Evolutionary conservation across 306 rosid species (phyloP), one percentile per base, ranked within the genome.

Genomic region (Cicer pinnatifidum): DNA sequence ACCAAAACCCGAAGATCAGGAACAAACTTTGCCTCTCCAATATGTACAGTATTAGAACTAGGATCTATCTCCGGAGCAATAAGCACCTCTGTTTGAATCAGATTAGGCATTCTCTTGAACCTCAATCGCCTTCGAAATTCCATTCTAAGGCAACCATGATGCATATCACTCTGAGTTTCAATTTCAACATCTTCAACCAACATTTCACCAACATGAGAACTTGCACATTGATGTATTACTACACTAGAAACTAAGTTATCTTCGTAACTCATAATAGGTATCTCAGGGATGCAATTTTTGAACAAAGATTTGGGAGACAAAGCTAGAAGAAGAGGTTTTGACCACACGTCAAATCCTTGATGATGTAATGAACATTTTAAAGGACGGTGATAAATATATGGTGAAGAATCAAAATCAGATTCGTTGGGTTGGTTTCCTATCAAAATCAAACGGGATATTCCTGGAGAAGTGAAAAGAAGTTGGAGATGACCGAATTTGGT

Each of bases 61-160:
- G 51, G 63, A 72, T 67, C 67, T 8, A 16, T 67, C 13, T 71
- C 75, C 0, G 90, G 93, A 77, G 82, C 73, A 71, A 91, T 37
- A 11, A 83, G 78, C 15, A 91, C 79, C 52, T 93, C 83, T 8
- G 96, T 88, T 78, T 93, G 98, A 77, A 93, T 76, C 77, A 93
- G 84, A 80, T 91, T 93, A 60, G 91, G 94, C 97, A 86, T 89
- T 75, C 90, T 86, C 79, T 85, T 93, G 67, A 86, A 93, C 85
- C 97, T 88, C 88, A 93, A 83, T 19, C 94, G 88, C 82, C 98
- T 91, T 62, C 98, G 81, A 40, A 93, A 93, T 44, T 89, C 97
- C 70, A 85, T 84, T 56, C 35, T 73, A 23, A 17, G 44, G 15
- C 57, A 44, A 57, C 68, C 72, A 41, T 46, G 82, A 40, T 44